These are phyloP conservation scores for Saccharomycopsis sp. DNA, from an alignment of 805 yeast species.

Conservation along the genomic window DNA sequence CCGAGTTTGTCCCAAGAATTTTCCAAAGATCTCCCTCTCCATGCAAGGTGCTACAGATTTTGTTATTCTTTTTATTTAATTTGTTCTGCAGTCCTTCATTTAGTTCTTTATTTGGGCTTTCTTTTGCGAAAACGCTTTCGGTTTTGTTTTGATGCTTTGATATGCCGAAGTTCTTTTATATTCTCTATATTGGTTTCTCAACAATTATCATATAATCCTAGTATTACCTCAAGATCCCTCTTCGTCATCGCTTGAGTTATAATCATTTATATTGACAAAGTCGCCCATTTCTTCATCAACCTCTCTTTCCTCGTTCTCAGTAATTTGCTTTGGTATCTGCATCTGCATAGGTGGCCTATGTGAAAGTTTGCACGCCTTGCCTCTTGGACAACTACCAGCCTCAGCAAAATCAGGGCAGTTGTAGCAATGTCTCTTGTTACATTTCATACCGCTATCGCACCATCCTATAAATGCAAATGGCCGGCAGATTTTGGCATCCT, in stretches of 20 bases:
- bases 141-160: neutral
- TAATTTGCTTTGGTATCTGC: no score
- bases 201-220: no score
- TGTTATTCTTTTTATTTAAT: no score
- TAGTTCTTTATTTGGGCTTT: neutral
- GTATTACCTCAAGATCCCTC: no score
- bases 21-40: no score
- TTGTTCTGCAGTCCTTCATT: no score
- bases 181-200: no score
- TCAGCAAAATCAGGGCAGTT: conserved; percentile 57
- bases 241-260: conserved; percentile 2
- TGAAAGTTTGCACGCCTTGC: conserved; percentile 40
- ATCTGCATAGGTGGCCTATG: no score
- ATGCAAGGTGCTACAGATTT: no score
- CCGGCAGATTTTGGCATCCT: conserved; percentile 46
- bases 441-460: conserved; percentile 51
- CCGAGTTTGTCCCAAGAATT: no score
- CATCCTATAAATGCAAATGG: conserved; percentile 62
- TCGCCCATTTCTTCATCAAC: conserved; percentile 2
- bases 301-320: conserved; percentile 5
- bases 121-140: neutral
- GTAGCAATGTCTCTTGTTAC: conserved; percentile 47
- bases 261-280: no score
- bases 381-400: conserved; percentile 51
- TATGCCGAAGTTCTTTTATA: no score